A percentile compares a stretch with the other conserved stretches of the same genome.
These are phyloP conservation scores for Kwoniella pini DNA, from an alignment of 768 basidiomycete species.

Conservation along the genomic window DNA sequence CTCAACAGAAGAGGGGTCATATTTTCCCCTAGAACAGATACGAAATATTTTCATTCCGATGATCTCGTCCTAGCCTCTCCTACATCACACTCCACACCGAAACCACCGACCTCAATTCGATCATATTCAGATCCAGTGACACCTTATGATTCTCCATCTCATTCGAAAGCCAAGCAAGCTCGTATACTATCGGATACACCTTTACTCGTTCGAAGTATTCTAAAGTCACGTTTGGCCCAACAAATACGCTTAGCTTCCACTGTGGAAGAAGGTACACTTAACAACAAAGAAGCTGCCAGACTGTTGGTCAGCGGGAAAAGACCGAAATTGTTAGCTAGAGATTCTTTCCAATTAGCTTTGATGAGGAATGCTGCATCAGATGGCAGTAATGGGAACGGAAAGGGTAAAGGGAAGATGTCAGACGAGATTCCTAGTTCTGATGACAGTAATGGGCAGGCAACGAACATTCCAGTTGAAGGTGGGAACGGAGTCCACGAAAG, in stretches of 20 bases:
- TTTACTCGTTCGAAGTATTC: constrained; percentile 24
- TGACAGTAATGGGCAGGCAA: constrained; percentile 25
- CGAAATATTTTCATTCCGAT: constrained; percentile 35
- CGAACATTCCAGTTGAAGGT: constrained; percentile 2
- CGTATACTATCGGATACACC: constrained; percentile 23
- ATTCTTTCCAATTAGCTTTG: constrained; percentile 43
- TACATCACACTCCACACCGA: neutral
- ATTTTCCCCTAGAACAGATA: constrained; percentile 33
- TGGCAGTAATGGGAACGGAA: constrained; percentile 1
- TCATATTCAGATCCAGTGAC: constrained; percentile 30
- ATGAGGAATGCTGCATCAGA: constrained; percentile 29
- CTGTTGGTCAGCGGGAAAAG: constrained; percentile 39
- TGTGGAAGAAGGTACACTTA: constrained; percentile 49
- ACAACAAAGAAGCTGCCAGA: constrained; percentile 50
- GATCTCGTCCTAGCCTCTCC: constrained; percentile 37
- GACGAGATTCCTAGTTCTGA: constrained; percentile 40
- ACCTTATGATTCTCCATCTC: constrained; percentile 11
- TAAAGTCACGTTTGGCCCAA: constrained; percentile 26
- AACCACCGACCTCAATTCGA: constrained; percentile 32
- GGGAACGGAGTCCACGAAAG: constrained; percentile 9
- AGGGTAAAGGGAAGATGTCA: constrained; percentile 20
- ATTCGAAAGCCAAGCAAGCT: constrained; percentile 16
- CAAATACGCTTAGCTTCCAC: constrained; percentile 43
- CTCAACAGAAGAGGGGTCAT: constrained; percentile 27
- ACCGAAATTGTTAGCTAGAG: constrained; percentile 36